Evolutionary conservation across 306 rosid genomes (phyloP).

Genomic region (Urtica urens): DNA sequence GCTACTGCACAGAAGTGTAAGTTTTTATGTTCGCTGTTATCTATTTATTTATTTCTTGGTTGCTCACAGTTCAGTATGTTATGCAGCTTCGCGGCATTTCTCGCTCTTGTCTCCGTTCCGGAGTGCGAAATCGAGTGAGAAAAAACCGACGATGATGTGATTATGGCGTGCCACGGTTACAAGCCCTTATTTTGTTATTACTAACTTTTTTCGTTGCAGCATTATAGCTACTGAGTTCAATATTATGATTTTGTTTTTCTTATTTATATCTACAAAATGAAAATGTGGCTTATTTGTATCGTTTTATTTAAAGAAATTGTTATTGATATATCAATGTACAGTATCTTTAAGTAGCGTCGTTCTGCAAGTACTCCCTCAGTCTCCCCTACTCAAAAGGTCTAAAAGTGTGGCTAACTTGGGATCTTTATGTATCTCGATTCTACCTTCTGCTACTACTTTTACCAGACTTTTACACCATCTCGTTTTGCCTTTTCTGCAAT

Average conservation of each 20-base stretch:
- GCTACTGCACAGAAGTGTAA: conserved; percentile 63
- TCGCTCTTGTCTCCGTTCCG: conserved; percentile 91
- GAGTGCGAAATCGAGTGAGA: conserved; percentile 70
- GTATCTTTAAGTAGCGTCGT: too few relatives aligned
- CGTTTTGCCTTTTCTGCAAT: too few relatives aligned
- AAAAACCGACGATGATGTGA: conserved; percentile 46
- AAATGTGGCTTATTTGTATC: neutral
- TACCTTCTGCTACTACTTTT: too few relatives aligned
- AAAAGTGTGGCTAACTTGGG: too few relatives aligned
- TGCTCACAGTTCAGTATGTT: conserved; percentile 3
- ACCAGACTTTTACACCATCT: too few relatives aligned
- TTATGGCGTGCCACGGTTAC: conserved; percentile 8
- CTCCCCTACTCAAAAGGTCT: too few relatives aligned
- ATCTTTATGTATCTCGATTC: too few relatives aligned
- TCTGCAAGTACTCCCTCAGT: too few relatives aligned
- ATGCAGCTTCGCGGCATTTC: conserved; percentile 77
- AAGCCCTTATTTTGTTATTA: conserved; percentile 10
- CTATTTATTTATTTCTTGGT: too few relatives aligned
- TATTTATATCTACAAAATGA: too few relatives aligned
- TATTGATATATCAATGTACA: conserved; percentile 8
- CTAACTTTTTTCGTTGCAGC: too few relatives aligned
- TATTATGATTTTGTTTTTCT: neutral
- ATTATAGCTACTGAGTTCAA: neutral
- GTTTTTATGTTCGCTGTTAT: conserved; percentile 7
- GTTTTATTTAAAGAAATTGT: conserved; percentile 1